These are phyloP conservation scores for Lecanosticta acicola DNA, from an alignment of 2,329 filamentous ascomycete genomes.

Conservation along the genomic window DNA sequence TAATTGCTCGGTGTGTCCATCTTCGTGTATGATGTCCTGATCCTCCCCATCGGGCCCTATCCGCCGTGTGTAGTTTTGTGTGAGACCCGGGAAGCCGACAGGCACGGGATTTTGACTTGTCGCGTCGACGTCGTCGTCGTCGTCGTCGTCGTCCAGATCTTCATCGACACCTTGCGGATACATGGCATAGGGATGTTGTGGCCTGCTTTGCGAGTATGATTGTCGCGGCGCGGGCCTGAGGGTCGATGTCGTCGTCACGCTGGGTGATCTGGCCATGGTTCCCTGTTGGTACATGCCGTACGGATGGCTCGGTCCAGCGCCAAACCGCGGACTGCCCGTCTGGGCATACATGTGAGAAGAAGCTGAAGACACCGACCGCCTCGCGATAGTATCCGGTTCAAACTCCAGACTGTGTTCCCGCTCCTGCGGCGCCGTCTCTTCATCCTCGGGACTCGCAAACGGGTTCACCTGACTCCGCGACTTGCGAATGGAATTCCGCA, in stretches of 20 bases:
- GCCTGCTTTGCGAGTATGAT: conserved; percentile 39
- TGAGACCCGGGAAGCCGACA: conserved; percentile 68
- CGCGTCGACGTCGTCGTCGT: conserved; percentile 27
- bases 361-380: conserved; percentile 32
- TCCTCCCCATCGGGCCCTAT: conserved; percentile 79
- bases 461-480: conserved; percentile 28
- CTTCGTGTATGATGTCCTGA: conserved; percentile 77
- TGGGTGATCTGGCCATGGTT: conserved; percentile 54
- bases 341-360: conserved; percentile 36
- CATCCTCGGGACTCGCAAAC: conserved; percentile 34
- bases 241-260: conserved; percentile 67
- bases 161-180: conserved; percentile 73
- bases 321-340: conserved; percentile 62
- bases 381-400: conserved; percentile 26
- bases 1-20: conserved; percentile 84
- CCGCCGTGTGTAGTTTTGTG: conserved; percentile 61
- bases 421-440: conserved; percentile 12
- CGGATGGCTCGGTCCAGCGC: conserved; percentile 70
- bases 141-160: conserved; percentile 46
- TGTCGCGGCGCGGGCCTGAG: conserved; percentile 55
- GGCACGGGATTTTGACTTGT: conserved; percentile 45
- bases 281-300: conserved; percentile 80
- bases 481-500: conserved; percentile 32
- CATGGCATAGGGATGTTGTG: conserved; percentile 79
- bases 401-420: conserved; percentile 23